Conservation (phyloP, 768 basidiomycete species). For the Daedaleopsis sinensis region DNA sequence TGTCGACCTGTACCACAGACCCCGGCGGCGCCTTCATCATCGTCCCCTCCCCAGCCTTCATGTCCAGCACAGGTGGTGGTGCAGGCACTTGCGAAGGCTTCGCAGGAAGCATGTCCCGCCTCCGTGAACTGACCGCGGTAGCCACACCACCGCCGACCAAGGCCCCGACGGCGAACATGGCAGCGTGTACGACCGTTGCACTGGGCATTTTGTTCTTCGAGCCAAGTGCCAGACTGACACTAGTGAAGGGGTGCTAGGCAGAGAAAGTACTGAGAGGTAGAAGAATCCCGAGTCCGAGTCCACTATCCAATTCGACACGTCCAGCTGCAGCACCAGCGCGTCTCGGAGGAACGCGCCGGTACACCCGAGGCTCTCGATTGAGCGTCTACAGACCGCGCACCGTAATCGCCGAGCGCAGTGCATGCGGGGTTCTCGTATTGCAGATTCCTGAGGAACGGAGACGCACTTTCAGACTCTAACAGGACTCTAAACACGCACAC, state of each 20-base stretch:
- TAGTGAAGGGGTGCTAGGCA: background rate
- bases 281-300: background rate
- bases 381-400: background rate
- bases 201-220: constrained; percentile 42
- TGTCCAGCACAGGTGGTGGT: constrained; percentile 47
- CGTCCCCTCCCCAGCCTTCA: constrained; percentile 49
- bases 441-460: no score
- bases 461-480: no score
- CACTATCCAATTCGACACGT: no score
- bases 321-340: background rate
- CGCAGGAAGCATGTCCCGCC: constrained; percentile 19
- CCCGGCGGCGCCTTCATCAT: constrained; percentile 40
- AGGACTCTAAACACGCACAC: no score
- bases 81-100: constrained; percentile 14
- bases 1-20: constrained; percentile 25
- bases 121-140: constrained; percentile 45
- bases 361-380: no score
- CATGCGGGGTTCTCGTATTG: no score
- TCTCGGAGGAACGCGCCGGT: background rate
- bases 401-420: no score
- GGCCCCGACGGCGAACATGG: constrained; percentile 83
- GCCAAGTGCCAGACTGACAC: background rate
- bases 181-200: constrained; percentile 57
- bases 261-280: background rate
- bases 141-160: constrained; percentile 78